phyloP scores from a whole-genome alignment of 2,329 filamentous ascomycete genomes.

The Neofusicoccum parvum region DNA sequence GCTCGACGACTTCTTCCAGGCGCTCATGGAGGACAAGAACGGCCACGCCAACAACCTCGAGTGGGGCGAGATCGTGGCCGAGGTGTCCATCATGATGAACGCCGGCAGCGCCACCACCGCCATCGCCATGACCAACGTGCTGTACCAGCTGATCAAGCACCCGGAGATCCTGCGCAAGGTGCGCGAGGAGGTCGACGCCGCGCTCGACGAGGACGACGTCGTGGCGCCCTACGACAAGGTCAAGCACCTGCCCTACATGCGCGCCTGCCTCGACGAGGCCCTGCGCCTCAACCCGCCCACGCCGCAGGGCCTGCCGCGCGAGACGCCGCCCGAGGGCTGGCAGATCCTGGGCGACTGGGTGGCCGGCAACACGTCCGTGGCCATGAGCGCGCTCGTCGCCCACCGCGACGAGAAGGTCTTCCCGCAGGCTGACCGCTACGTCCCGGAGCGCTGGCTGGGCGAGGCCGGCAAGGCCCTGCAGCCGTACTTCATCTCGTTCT shows the following conservation, averaged over 20 bases:
- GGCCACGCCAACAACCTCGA: constrained; percentile 2
- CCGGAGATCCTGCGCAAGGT: constrained; percentile 30
- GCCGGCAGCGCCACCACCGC: constrained; percentile 42
- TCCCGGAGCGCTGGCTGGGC: constrained; percentile 53
- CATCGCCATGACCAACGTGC: constrained; percentile 33
- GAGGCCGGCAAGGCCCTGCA: constrained; percentile 27
- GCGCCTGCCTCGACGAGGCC: constrained; percentile 37
- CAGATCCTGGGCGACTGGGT: constrained; percentile 30
- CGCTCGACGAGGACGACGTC: constrained; percentile 13
- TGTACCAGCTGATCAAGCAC: constrained; percentile 44
- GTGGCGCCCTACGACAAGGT: constrained; percentile 28
- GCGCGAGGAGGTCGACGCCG: constrained; percentile 27
- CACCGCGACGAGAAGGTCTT: constrained; percentile 56
- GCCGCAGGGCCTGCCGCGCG: constrained; percentile 31
- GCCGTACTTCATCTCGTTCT: constrained; percentile 26
- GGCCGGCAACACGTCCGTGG: constrained; percentile 41
- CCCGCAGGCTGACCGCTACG: constrained; percentile 47
- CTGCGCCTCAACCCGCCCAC: constrained; percentile 28
- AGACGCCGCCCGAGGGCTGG: constrained; percentile 27
- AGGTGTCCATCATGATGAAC: constrained; percentile 24
- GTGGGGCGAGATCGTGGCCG: constrained; percentile 11
- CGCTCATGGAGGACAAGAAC: constrained; percentile 18
- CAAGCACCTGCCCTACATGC: constrained; percentile 30
- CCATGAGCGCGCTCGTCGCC: constrained; percentile 42
- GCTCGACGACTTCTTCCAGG: constrained; percentile 18